Conservation (phyloP, 139 green algal genomes). For the Desmodesmus armatus region DNA sequence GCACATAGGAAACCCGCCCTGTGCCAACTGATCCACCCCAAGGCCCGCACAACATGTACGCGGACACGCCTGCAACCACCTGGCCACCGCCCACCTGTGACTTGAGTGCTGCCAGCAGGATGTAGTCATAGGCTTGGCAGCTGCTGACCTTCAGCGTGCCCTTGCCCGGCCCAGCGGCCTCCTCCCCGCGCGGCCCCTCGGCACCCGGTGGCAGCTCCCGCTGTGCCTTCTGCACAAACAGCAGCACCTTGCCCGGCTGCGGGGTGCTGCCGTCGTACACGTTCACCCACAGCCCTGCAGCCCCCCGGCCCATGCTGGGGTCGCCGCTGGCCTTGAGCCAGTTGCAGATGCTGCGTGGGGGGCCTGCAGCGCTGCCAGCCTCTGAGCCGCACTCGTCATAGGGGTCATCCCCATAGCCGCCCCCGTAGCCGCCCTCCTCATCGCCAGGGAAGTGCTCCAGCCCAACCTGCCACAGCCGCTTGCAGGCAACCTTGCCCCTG, state of each 20-base stretch:
- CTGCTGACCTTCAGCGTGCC: constrained; percentile 49
- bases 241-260: constrained; percentile 34
- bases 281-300: constrained; percentile 39
- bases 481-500: constrained; percentile 43
- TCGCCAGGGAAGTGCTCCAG: constrained; percentile 36
- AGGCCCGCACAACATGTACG: no score
- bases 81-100: constrained; percentile 35
- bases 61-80: no score
- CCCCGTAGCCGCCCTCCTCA: constrained; percentile 11
- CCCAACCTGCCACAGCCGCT: constrained; percentile 49
- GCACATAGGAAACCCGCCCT: no score
- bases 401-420: constrained; percentile 13
- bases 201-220: constrained; percentile 24
- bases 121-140: constrained; percentile 53
- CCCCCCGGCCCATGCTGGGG: neutral
- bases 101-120: constrained; percentile 54
- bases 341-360: constrained; percentile 28
- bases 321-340: constrained; percentile 26
- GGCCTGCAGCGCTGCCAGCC: neutral
- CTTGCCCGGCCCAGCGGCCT: neutral
- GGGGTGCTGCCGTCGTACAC: constrained; percentile 43
- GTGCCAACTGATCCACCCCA: no score
- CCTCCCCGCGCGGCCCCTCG: neutral
- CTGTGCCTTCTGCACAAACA: constrained; percentile 36
- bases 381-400: constrained; percentile 6